Conservation (phyloP, 225 moss, liverwort and hornwort genomes). For the Marchantia paleacea region DNA sequence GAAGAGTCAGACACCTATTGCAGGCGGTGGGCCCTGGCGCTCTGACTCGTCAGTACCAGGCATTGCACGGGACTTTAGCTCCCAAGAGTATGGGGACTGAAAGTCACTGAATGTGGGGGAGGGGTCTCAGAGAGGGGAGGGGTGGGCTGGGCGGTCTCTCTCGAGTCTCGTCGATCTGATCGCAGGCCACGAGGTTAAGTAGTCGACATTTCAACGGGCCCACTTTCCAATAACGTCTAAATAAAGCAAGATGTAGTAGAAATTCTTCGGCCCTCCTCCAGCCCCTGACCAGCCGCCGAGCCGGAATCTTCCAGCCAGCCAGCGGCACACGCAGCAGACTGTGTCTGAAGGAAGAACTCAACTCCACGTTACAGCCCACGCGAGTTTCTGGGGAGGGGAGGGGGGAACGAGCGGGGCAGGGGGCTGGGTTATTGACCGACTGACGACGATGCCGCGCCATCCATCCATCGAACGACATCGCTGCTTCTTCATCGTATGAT, state of each 20-base stretch:
- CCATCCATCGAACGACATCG: no score
- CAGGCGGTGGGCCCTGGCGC: conserved; percentile 20
- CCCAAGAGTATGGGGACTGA: conserved; percentile 11
- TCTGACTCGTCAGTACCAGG: conserved; percentile 17
- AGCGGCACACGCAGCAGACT: no score
- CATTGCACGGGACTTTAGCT: conserved; percentile 28
- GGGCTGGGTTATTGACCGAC: no score
- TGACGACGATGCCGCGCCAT: no score
- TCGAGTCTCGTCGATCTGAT: not conserved
- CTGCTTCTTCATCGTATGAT: no score
- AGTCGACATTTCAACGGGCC: not conserved
- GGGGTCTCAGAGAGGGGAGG: not conserved
- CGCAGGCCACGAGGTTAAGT: not conserved
- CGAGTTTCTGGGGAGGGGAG: not conserved
- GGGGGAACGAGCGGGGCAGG: no score
- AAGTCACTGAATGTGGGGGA: not conserved
- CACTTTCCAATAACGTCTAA: not conserved
- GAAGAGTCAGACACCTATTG: conserved; percentile 10
- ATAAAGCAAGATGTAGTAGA: not conserved
- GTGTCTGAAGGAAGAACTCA: not conserved
- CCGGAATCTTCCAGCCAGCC: not conserved
- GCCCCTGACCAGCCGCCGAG: conserved; percentile 9
- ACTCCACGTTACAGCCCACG: not conserved
- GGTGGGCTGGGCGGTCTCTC: not conserved
- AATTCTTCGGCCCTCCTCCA: not conserved